Base-by-base conservation (phyloP, 129 eudicot species). In the Tagetes patula region DNA sequence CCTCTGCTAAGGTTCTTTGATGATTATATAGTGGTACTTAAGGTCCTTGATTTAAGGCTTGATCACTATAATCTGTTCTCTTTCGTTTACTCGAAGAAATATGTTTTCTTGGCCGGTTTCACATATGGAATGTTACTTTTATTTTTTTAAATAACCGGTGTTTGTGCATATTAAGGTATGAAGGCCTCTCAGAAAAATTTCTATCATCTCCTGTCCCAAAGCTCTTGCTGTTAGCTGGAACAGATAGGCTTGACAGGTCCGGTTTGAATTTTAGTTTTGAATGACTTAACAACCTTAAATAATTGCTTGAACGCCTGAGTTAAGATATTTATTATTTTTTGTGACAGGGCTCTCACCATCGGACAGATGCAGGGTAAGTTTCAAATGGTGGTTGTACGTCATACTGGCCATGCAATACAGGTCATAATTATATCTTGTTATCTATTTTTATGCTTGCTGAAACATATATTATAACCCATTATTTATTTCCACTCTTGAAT, bases 301-400 rank as follows among this genome's bases (percentile, higher is more conserved):
- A 7, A 37, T 3, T 61, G 34, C 9, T 12, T 61, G 30, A 36
- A 56, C 37, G 32, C 27, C 38, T 27, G 30, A 38, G 8, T 13
- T 27, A 30, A 32, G 30, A 61, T 36, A 34, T 34, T 36, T 67
- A 31, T 13, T 66, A 27, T 80, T 42, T 52, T 30, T 52, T 73
- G 69, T 77, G 42, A 14, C 96, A 94, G 99, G 84, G 56, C 91
- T 75, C 96, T 94, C 60, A 94, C 99, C 54, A 94, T 94, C n/a
- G 99, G 99, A 77, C 99, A 90, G 78, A 94, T 94, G 99, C 99
- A 94, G 82, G 99, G 99, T 38, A 94, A 94, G 85, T 94, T 88
- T 79, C 99, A 94, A 76, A 94, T 94, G 99, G 89, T 90, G 68
- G 89, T 94, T 8, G 96, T 94, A 54, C 88, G 96, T 69, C 99